A percentile compares a stretch with the other conserved stretches of the same genome.
These are phyloP conservation scores for Aspergillus awamori DNA, from an alignment of 2,329 filamentous ascomycete genomes.

Conservation along the genomic window DNA sequence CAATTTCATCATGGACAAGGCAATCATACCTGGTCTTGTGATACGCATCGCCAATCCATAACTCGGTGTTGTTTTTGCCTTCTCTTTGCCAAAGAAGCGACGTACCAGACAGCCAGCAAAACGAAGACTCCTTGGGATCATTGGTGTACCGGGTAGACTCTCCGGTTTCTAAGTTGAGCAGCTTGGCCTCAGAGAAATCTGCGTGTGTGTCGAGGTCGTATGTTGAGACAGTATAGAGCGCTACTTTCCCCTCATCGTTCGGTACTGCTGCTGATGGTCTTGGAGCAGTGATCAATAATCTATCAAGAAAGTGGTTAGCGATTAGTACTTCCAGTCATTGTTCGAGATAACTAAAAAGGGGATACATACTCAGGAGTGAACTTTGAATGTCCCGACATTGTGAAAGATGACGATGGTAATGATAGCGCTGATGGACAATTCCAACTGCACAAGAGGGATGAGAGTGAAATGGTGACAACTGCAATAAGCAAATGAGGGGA, in stretches of 20 bases:
- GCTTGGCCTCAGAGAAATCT: background rate
- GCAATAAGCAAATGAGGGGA: background rate
- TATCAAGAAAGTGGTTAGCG: background rate
- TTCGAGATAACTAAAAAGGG: no score
- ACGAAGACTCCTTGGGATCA: slow-evolving; percentile 4
- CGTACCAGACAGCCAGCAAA: background rate
- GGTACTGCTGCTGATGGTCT: slow-evolving; percentile 1
- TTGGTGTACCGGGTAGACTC: slow-evolving; percentile 4
- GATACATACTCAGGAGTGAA: background rate
- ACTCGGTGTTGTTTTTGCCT: background rate
- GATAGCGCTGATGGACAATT: no score
- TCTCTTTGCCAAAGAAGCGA: background rate
- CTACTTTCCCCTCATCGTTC: slow-evolving; percentile 1
- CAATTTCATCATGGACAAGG: background rate
- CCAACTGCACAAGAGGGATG: no score
- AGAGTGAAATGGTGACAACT: background rate
- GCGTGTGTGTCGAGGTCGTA: slow-evolving; percentile 3
- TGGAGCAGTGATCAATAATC: background rate
- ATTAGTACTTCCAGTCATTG: background rate
- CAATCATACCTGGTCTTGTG: background rate
- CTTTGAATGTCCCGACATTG: background rate
- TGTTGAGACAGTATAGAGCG: slow-evolving; percentile 1
- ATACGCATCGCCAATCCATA: slow-evolving; percentile 4
- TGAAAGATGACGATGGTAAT: background rate
- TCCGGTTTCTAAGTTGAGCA: slow-evolving; percentile 1